phyloP scores from a whole-genome alignment of 805 yeast genomes.

The Jamesozyma piceae region DNA sequence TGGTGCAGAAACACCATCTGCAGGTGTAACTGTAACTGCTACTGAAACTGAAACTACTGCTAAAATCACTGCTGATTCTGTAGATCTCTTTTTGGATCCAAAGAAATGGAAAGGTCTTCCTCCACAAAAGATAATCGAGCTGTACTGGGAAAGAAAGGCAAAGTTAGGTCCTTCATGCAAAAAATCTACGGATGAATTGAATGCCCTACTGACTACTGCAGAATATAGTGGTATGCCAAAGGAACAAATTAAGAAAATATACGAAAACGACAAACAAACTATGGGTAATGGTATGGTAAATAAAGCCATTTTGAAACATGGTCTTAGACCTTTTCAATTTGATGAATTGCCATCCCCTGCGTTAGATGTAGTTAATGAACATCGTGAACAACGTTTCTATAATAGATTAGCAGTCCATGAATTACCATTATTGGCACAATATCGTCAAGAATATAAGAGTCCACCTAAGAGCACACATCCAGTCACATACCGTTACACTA shows the following conservation, averaged over 20 bases:
- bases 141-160: conserved; percentile 51
- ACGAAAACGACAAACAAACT: conserved; percentile 13
- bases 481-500: conserved; percentile 59
- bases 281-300: conserved; percentile 2
- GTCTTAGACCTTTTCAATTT: conserved; percentile 36
- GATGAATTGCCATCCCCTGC: conserved; percentile 65
- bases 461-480: conserved; percentile 39
- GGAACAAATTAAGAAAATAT: conserved; percentile 30
- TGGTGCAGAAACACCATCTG: background rate
- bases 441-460: conserved; percentile 58
- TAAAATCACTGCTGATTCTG: background rate
- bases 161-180: conserved; percentile 44
- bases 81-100: conserved; percentile 45
- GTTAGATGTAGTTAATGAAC: conserved; percentile 60
- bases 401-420: conserved; percentile 86
- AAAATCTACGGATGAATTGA: conserved; percentile 43
- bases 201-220: conserved; percentile 45
- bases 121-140: conserved; percentile 49
- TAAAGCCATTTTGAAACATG: conserved; percentile 4
- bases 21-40: background rate
- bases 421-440: conserved; percentile 73
- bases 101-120: conserved; percentile 63
- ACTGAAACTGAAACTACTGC: background rate
- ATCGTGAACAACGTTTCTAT: conserved; percentile 65
- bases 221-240: conserved; percentile 34